Base-by-base conservation (phyloP, 2,329 filamentous ascomycete genomes). In the Aspergillus quadrilineatus region DNA sequence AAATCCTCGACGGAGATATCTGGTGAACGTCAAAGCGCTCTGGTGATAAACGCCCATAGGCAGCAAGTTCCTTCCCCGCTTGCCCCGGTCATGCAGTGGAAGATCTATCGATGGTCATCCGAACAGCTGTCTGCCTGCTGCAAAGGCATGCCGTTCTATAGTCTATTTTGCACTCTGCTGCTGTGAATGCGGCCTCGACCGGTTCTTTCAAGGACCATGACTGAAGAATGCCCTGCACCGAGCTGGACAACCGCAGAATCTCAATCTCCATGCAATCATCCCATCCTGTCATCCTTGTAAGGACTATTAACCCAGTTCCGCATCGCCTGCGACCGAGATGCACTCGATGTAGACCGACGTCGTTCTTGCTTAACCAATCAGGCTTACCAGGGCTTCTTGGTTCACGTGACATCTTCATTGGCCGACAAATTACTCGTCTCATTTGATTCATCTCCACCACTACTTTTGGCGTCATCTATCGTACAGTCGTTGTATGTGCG, bases 21-120 rank as follows among this genome's bases (percentile, higher is more conserved):
- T 12, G 6, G 14, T 12, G 17, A 46, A 39, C 17, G 50, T 52
- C 50, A 45, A 52, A 52, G 50, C 50, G 42, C 41, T 8, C 30
- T 32, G 10, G 32, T 6, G 6, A 52, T 22, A 30, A 45, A 36
- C 50, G 30, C 50, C 50, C 50, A 52, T 37, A 52, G 17, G 41
- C 37, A 52, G 50, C 29, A 29, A 28, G 12, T 44, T n/a, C 41
- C 29, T 9, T 45, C 32, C 17, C 29, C 22, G 22, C 34, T 29
- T 30, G 7, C 28, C 32, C 22, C 28, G 6, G 15, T 22, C 32
- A 52, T 52, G 50, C 42, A 29, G 50, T 52, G 41, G 10, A 52
- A 45, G 41, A 5, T 44, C 41, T 36, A 12, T 15, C 30, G 14
- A 41, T 17, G n/a, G 50, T 29, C 17, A 45, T 30, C 42, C 22